A percentile compares a stretch with the other conserved stretches of the same genome.
These are phyloP conservation scores for Prunus mongolica DNA, from an alignment of 306 rosid species.

Conservation along the genomic window DNA sequence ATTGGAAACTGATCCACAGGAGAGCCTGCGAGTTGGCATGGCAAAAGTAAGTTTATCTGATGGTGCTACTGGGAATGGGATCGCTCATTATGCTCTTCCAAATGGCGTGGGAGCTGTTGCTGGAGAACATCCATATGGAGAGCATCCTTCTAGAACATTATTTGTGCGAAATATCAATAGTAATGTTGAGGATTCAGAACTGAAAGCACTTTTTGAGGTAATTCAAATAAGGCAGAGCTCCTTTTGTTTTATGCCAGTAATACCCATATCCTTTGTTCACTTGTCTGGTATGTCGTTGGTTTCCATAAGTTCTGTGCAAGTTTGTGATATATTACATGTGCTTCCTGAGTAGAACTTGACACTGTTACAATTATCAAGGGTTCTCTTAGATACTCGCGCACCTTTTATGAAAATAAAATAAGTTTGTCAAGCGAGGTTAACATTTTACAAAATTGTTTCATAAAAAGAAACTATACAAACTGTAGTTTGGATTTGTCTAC, in stretches of 20 bases:
- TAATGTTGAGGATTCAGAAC: slow-evolving; percentile 88
- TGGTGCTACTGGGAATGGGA: slow-evolving; percentile 44
- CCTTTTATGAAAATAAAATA: neutral
- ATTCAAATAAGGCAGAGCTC: slow-evolving; percentile 16
- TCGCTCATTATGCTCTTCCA: slow-evolving; percentile 48
- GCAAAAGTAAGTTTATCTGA: slow-evolving; percentile 63
- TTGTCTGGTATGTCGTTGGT: neutral
- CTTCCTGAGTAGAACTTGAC: neutral
- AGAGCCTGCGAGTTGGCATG: slow-evolving; percentile 45
- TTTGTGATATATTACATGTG: neutral
- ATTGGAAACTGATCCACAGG: slow-evolving; percentile 65
- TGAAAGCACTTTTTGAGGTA: slow-evolving; percentile 81
- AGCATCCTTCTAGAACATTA: slow-evolving; percentile 92
- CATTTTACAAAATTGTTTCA: neutral
- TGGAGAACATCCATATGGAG: slow-evolving; percentile 94
- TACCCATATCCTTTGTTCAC: slow-evolving; percentile 1
- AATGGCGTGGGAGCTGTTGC: slow-evolving; percentile 80
- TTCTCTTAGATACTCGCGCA: neutral
- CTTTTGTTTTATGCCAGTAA: slow-evolving; percentile 3
- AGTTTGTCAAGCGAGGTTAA: neutral
- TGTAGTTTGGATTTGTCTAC: neutral
- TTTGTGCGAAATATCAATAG: slow-evolving; percentile 92
- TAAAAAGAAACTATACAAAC: neutral
- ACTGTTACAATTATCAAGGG: neutral
- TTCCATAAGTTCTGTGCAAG: neutral